phyloP scores from a whole-genome alignment of 208 protist species.

The Trypanosoma vivax region DNA sequence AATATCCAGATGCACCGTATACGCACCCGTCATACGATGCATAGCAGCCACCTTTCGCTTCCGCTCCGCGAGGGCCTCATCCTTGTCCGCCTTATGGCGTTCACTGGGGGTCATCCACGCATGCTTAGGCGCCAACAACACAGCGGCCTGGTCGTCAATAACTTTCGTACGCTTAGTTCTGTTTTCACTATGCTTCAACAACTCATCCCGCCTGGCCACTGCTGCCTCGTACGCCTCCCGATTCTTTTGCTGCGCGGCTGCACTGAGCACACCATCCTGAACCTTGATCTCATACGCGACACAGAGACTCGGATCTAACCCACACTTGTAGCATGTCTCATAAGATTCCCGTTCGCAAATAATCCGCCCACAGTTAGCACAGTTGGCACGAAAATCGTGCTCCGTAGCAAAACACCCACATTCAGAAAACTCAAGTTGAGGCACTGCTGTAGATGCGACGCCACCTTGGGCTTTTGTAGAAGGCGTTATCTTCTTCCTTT shows the following conservation, averaged over 20 bases:
- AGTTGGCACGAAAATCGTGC: slow-evolving; percentile 72
- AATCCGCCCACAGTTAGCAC: slow-evolving; percentile 86
- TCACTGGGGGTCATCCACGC: slow-evolving; percentile 73
- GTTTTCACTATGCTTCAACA: slow-evolving; percentile 73
- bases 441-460: slow-evolving; percentile 11
- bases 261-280: slow-evolving; percentile 67
- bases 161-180: slow-evolving; percentile 70
- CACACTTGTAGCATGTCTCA: slow-evolving; percentile 80
- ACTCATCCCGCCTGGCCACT: slow-evolving; percentile 53
- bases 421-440: slow-evolving; percentile 69
- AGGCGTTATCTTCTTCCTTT: slow-evolving; percentile 9
- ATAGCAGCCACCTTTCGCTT: slow-evolving; percentile 46
- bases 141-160: slow-evolving; percentile 81
- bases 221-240: slow-evolving; percentile 56
- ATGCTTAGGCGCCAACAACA: slow-evolving; percentile 60
- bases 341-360: slow-evolving; percentile 84
- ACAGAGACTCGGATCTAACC: slow-evolving; percentile 55
- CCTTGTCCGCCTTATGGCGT: slow-evolving; percentile 41
- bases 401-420: slow-evolving; percentile 86
- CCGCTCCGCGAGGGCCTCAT: slow-evolving; percentile 41
- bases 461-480: not conserved
- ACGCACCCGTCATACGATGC: slow-evolving; percentile 52
- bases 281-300: slow-evolving; percentile 76
- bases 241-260: slow-evolving; percentile 60
- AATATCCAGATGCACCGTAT: slow-evolving; percentile 75